Base-by-base conservation (phyloP, 2,329 filamentous ascomycete genomes). In the Laburnicola sp. region DNA sequence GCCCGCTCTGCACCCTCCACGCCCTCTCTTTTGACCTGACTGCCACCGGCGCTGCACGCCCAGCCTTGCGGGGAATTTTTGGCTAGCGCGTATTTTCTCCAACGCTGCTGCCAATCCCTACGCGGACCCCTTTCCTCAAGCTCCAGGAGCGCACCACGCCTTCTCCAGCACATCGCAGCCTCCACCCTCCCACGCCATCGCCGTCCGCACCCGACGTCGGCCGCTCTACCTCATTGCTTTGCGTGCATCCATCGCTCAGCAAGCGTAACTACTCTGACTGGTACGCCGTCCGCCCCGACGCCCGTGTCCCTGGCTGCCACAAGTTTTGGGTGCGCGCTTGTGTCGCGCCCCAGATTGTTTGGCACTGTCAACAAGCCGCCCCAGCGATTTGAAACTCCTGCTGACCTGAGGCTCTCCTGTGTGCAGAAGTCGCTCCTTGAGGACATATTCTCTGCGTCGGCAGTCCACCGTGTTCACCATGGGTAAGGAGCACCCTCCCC, bases 81-180 rank as follows among this genome's bases (percentile, higher is more conserved):
- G 57, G 57, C 57, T 57, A 64, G 66, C 41, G 45, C 40, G 39
- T 27, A 70, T 65, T 59, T 42, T 41, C 51, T 64, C 54, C 51
- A 63, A 67, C 63, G 63, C 63, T 64, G 67, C 60, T 65, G 57
- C 52, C 59, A 62, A 71, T 69, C 69, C 70, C 65, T 70, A 68
- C 57, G 56, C 63, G 60, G 69, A 68, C 66, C 69, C 69, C 66
- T 72, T 72, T 71, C 66, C 66, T 64, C 62, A 60, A 59, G 52
- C 60, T 53, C 57, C 54, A 59, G 50, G 60, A 64, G 59, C 32
- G 26, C 43, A 45, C 43, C 43, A 45, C 43, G 43, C 43, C 43
- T 45, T 45, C 45, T 48, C 41, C 50, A 53, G 50, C 45, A 52
- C 50, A 36, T 35, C 39, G 65, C 65, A 64, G 58, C 59, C 62